Base-by-base conservation (phyloP, 2,329 filamentous ascomycete species). In the Colletotrichum aenigma region DNA sequence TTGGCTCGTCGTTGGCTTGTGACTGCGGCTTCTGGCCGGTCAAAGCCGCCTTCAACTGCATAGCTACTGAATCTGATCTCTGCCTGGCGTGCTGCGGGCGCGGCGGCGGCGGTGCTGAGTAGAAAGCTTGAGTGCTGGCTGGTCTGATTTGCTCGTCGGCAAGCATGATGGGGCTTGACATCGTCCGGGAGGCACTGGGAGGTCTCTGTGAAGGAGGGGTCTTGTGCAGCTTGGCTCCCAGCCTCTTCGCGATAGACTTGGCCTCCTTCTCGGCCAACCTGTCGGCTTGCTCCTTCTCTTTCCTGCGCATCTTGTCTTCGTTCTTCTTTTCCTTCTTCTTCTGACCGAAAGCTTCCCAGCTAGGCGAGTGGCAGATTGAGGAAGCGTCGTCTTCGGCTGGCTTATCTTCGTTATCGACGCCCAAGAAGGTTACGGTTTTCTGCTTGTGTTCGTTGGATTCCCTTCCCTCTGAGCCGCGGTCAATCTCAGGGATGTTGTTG, bases 331-430 rank as follows among this genome's bases (percentile, higher is more conserved):
- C 89, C 79, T 87, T 89, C 79, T 87, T 91, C 77, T 85, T 88
- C 24, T 88, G 86, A 4, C 87, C 86, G 78, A 90, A 90, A 26
- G 89, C 88, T 77, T 92, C 90, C 91, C 91, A 93, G 71, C 88
- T 91, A 3, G 91, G 91, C 2, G 91, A 93, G 71, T 91, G 89
- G 76, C 91, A 93, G 70, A 92, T 90, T 0, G 84, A 83, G 15
- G 87, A 89, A 5, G 87, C 88, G 64, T 86, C 82, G 65, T 87
- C 87, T 4, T 86, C 87, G 76, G 82, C 81, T n/a, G 79, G 73
- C 30, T 82, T 81, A 52, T 82, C 82, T 32, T 81, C 78, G 21
- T 70, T 81, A 75, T 82, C 80, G 8, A 83, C 82, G 34, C 83
- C 81, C 26, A 84, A 79, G 66, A 87, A 86, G 26, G 85, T 85